phyloP scores from a whole-genome alignment of 306 rosid species.

The Notholithocarpus densiflorus region DNA sequence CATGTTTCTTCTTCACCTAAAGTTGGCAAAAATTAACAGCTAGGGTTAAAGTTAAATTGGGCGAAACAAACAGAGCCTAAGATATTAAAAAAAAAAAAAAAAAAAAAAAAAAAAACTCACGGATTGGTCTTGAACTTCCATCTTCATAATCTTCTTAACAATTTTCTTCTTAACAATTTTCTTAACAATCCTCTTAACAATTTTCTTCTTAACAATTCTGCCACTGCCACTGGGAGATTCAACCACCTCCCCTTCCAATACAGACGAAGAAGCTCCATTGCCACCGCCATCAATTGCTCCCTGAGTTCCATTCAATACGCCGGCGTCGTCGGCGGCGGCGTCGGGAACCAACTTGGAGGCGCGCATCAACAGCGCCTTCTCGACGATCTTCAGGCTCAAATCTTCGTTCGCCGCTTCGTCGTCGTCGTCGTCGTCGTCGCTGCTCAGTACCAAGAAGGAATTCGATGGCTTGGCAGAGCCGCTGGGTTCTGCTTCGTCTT shows the following conservation, averaged over 20 bases:
- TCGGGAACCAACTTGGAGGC: constrained; percentile 28
- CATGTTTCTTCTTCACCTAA: too few species aligned
- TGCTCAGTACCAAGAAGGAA: constrained; percentile 15
- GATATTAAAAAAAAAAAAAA: neutral
- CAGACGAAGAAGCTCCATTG: neutral
- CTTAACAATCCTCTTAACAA: constrained; percentile 10
- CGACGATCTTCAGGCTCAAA: constrained; percentile 59
- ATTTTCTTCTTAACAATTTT: constrained; percentile 22
- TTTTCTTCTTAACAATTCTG: neutral
- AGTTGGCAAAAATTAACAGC: too few species aligned
- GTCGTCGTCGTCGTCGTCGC: constrained; percentile 58
- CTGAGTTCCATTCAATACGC: neutral
- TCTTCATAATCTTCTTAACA: constrained; percentile 29
- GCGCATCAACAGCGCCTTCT: constrained; percentile 56
- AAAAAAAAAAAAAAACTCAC: constrained; percentile 35
- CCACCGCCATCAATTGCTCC: neutral
- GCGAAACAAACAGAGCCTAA: neutral
- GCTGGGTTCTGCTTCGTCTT: constrained; percentile 14
- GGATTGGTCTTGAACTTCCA: constrained; percentile 30
- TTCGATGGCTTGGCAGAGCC: constrained; percentile 10
- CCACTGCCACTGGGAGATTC: neutral
- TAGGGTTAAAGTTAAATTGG: neutral
- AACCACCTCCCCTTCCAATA: neutral
- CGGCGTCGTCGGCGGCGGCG: neutral
- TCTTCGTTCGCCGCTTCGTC: constrained; percentile 83